Evolutionary conservation across 2,329 filamentous ascomycete species (phyloP).

Genomic region (Penicillium rolfsii): DNA sequence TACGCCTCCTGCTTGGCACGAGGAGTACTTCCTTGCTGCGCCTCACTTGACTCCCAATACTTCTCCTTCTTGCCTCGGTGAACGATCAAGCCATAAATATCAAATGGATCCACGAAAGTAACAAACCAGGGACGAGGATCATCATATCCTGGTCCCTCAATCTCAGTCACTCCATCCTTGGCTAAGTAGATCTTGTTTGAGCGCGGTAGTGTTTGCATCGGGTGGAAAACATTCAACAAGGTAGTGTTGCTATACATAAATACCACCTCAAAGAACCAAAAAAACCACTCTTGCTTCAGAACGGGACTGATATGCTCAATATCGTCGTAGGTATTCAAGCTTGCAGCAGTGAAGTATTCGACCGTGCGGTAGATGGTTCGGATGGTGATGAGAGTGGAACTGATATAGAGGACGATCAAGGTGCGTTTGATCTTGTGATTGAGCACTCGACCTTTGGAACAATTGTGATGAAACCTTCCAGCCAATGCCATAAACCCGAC

Average conservation of each 20-base stretch:
- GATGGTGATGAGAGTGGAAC: constrained; percentile 48
- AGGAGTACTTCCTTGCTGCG: not conserved
- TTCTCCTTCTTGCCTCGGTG: constrained; percentile 41
- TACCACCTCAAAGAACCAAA: constrained; percentile 58
- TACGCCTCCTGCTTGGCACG: constrained; percentile 1
- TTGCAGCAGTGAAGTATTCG: constrained; percentile 49
- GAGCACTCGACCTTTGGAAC: constrained; percentile 44
- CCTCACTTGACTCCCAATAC: constrained; percentile 42
- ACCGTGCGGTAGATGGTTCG: constrained; percentile 56
- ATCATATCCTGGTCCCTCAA: constrained; percentile 54
- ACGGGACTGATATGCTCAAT: constrained; percentile 40
- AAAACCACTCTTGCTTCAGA: constrained; percentile 54
- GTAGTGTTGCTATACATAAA: constrained; percentile 58
- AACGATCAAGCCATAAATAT: constrained; percentile 43
- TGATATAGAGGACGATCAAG: constrained; percentile 53
- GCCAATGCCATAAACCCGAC: constrained; percentile 54
- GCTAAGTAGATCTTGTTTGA: constrained; percentile 57
- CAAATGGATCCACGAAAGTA: constrained; percentile 51
- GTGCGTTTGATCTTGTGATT: constrained; percentile 46
- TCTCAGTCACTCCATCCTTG: constrained; percentile 56
- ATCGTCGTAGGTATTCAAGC: constrained; percentile 38
- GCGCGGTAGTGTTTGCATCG: constrained; percentile 53
- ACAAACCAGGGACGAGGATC: constrained; percentile 51
- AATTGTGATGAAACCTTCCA: constrained; percentile 51
- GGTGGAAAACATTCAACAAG: constrained; percentile 57